phyloP scores from a whole-genome alignment of 2,329 filamentous ascomycete species.

The Ceratocystis albifundus region DNA sequence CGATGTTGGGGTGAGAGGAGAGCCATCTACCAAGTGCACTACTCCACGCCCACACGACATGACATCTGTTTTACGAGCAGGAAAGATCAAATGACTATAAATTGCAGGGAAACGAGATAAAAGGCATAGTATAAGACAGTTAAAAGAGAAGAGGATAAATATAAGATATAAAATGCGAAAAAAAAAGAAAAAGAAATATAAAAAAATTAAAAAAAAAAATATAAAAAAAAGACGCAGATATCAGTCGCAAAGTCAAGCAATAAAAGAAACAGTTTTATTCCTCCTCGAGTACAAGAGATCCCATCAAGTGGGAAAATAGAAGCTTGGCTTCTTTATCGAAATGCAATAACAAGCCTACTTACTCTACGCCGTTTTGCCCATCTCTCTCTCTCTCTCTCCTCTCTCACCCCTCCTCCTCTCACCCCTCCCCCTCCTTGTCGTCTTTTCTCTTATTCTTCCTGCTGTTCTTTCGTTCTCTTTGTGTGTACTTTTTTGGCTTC shows the following conservation, averaged over 20 bases:
- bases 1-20: too few relatives aligned
- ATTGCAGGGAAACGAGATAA: too few relatives aligned
- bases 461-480: neutral
- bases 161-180: too few relatives aligned
- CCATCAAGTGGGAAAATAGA: neutral
- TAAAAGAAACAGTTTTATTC: neutral
- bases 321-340: neutral
- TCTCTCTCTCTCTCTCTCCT: neutral
- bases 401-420: neutral
- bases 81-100: too few relatives aligned
- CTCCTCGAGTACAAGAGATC: neutral
- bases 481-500: neutral
- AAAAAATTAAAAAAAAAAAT: too few relatives aligned
- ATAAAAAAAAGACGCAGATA: slow-evolving; percentile 2
- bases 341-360: neutral
- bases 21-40: too few relatives aligned
- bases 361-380: too few relatives aligned
- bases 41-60: too few relatives aligned
- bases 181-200: too few relatives aligned
- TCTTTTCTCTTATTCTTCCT: neutral
- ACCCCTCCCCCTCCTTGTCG: neutral
- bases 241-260: neutral
- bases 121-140: too few relatives aligned
- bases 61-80: too few relatives aligned
- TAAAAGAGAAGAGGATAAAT: too few relatives aligned